A percentile compares a stretch with the other conserved stretches of the same genome.
phyloP scores from a whole-genome alignment of 176 grass and related monocot species.

The Paspalum notatum region DNA sequence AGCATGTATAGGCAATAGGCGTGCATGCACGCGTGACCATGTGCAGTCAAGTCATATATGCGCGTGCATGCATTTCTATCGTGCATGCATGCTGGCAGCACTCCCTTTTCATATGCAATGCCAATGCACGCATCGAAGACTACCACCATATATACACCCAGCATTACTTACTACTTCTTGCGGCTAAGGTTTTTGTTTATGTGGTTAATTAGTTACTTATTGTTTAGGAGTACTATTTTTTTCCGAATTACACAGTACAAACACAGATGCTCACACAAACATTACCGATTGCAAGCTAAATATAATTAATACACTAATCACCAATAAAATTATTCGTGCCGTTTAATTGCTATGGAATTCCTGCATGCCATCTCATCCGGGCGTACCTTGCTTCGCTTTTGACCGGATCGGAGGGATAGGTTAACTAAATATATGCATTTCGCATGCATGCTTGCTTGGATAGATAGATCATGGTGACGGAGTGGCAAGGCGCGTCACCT shows the following conservation, averaged over 20 bases:
- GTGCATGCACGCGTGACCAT: background rate
- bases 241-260: too few relatives aligned
- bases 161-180: too few relatives aligned
- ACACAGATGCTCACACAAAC: too few relatives aligned
- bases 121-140: background rate
- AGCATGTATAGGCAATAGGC: background rate
- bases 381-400: background rate
- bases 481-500: constrained; percentile 27
- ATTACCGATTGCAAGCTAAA: too few relatives aligned
- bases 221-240: too few relatives aligned
- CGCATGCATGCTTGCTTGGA: background rate
- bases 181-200: too few relatives aligned
- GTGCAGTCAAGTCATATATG: constrained; percentile 1
- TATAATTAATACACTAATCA: too few relatives aligned
- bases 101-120: background rate
- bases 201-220: too few relatives aligned
- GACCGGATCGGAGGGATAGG: background rate
- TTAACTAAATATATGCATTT: background rate
- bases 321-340: too few relatives aligned
- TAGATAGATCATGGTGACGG: background rate
- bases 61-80: background rate
- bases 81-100: constrained; percentile 3
- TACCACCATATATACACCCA: too few relatives aligned
- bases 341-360: too few relatives aligned
- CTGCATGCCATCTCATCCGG: too few relatives aligned